phyloP scores from a whole-genome alignment of 164 flowering plant species.

The Magnolia kwangsiensis region DNA sequence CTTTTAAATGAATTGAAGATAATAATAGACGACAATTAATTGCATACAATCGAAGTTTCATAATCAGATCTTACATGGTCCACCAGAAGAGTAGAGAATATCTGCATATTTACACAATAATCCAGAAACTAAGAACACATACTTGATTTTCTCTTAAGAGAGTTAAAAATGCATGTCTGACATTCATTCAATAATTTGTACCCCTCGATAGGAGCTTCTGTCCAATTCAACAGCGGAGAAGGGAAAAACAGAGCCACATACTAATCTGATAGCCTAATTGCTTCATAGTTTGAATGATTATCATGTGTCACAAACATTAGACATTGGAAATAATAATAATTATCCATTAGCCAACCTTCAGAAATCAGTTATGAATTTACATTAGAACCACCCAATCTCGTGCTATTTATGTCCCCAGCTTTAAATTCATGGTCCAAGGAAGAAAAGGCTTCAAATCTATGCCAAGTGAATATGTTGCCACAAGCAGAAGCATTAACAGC shows the following conservation, averaged over 20 bases:
- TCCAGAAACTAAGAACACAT: neutral
- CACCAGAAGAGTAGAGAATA: neutral
- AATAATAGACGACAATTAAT: neutral
- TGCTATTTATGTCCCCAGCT: neutral
- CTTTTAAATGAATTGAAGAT: neutral
- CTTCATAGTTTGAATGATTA: neutral
- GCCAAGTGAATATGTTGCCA: neutral
- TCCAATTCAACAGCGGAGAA: neutral
- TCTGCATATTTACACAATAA: neutral
- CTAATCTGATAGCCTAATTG: neutral
- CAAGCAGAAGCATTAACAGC: neutral
- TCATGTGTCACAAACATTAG: neutral
- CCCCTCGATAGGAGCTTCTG: neutral
- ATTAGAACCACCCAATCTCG: neutral
- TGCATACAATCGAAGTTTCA: neutral
- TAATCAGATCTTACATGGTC: slow-evolving; percentile 1
- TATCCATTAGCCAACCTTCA: neutral
- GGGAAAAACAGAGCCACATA: neutral
- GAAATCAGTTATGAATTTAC: neutral
- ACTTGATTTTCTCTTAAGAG: neutral
- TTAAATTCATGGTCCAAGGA: neutral
- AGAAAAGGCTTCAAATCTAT: neutral
- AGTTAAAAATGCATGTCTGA: neutral
- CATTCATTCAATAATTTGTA: neutral
- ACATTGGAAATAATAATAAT: neutral